phyloP scores from a whole-genome alignment of 179 eudicot genomes.

The Silene vulgaris region DNA sequence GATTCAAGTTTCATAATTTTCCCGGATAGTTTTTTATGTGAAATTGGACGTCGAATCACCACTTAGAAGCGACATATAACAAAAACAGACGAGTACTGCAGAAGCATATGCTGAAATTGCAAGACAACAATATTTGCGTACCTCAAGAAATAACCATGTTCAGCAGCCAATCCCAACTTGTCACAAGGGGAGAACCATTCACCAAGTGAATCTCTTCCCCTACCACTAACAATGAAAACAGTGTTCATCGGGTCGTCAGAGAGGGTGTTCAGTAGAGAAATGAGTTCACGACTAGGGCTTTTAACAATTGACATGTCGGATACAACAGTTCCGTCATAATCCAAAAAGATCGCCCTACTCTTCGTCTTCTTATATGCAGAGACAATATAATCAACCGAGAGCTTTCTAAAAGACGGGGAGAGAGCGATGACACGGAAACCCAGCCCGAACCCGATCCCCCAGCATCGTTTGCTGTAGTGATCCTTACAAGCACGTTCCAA shows the following conservation, averaged over 20 bases:
- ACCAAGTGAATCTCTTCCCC: constrained; percentile 33
- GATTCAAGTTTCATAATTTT: too few relatives aligned
- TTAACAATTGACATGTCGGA: constrained; percentile 31
- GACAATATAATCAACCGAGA: constrained; percentile 30
- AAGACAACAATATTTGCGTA: neutral
- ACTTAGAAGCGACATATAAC: too few relatives aligned
- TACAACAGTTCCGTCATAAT: constrained; percentile 45
- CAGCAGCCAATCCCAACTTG: constrained; percentile 44
- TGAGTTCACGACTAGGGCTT: constrained; percentile 32
- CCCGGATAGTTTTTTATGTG: too few relatives aligned
- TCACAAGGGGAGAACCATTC: constrained; percentile 38
- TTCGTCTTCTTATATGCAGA: constrained; percentile 29
- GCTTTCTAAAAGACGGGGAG: constrained; percentile 39
- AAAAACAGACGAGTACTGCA: too few relatives aligned
- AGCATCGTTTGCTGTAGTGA: constrained; percentile 37
- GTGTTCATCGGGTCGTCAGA: constrained; percentile 32
- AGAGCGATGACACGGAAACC: constrained; percentile 38
- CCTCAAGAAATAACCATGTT: constrained; percentile 46
- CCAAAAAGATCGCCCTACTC: constrained; percentile 41
- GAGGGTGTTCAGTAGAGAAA: constrained; percentile 28
- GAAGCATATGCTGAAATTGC: too few relatives aligned
- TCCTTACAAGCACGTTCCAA: constrained; percentile 41
- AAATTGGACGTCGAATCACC: too few relatives aligned
- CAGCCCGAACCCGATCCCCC: constrained; percentile 46
- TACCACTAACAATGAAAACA: constrained; percentile 44